phyloP scores from a whole-genome alignment of 768 basidiomycete genomes.

The Cyclocybe aegerita region DNA sequence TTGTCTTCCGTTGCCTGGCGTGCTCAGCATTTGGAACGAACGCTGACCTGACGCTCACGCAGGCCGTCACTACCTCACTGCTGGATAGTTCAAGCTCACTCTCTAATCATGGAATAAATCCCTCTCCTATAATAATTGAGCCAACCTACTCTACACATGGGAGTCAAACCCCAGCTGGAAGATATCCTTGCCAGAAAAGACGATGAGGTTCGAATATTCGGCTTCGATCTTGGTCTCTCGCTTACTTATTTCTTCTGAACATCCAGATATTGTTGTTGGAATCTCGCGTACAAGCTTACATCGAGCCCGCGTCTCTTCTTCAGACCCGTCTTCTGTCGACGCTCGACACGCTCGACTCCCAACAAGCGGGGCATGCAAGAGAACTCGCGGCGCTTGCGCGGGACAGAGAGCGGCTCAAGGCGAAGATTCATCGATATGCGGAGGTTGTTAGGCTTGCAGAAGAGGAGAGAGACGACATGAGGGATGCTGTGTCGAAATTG shows the following conservation, averaged over 20 bases:
- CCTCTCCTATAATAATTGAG: too few species aligned
- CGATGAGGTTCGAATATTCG: neutral
- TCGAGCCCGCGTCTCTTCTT: conserved; percentile 37
- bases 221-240: neutral
- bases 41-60: too few species aligned
- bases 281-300: conserved; percentile 16
- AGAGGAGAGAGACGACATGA: conserved; percentile 51
- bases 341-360: conserved; percentile 47
- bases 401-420: conserved; percentile 32
- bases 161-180: neutral
- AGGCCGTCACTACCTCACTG: too few species aligned
- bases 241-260: too few species aligned
- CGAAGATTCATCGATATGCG: conserved; percentile 35
- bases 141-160: neutral
- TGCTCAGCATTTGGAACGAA: too few species aligned
- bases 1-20: too few species aligned
- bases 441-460: conserved; percentile 33
- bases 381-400: conserved; percentile 36
- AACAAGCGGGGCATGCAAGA: conserved; percentile 34
- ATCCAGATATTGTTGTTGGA: conserved; percentile 8
- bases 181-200: neutral
- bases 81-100: too few species aligned
- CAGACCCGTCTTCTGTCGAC: conserved; percentile 49
- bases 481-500: conserved; percentile 50
- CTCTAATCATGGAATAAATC: too few species aligned